These are phyloP conservation scores for Ophiocordyceps sinensis DNA, from an alignment of 2,329 filamentous ascomycete genomes.

Conservation along the genomic window DNA sequence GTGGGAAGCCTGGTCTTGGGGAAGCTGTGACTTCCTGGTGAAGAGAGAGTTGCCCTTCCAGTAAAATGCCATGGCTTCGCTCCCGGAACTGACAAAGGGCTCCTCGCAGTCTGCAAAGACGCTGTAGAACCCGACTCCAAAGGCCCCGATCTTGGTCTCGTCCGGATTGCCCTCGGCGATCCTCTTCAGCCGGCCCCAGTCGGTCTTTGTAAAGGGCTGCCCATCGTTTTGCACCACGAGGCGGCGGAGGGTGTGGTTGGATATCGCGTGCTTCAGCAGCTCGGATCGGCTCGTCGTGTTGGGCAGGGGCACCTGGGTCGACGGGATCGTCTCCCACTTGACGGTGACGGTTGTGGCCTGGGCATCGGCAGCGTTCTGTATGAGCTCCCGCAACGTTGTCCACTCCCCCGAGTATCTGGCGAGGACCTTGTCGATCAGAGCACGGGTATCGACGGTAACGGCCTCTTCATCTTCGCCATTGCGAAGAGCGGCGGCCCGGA, in stretches of 20 bases:
- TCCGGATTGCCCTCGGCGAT: constrained; percentile 99
- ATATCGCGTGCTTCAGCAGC: constrained; percentile 66
- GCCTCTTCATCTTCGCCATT: constrained; percentile 88
- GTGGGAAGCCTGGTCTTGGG: constrained; percentile 46
- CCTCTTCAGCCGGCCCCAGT: constrained; percentile 86
- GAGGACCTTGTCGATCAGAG: constrained; percentile 93
- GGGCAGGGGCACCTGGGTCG: constrained; percentile 59
- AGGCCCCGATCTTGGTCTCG: constrained; percentile 97
- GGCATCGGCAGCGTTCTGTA: constrained; percentile 97
- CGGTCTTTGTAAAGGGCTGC: constrained; percentile 70
- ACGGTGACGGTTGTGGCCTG: constrained; percentile 81
- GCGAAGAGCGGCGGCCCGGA: constrained; percentile 76
- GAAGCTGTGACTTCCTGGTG: constrained; percentile 69
- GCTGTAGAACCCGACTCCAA: constrained; percentile 96
- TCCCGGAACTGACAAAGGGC: constrained; percentile 87
- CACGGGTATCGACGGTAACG: constrained; percentile 93
- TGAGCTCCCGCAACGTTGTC: constrained; percentile 77
- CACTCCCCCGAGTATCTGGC: constrained; percentile 95
- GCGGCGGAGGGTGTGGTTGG: constrained; percentile 73
- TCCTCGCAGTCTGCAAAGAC: constrained; percentile 98
- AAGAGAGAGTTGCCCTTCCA: constrained; percentile 99
- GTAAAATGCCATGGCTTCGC: constrained; percentile 94
- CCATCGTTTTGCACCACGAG: constrained; percentile 92
- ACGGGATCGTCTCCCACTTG: constrained; percentile 83
- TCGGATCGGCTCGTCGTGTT: constrained; percentile 51